Conservation (phyloP, 768 basidiomycete genomes). For the Leccinum disarticulatum region DNA sequence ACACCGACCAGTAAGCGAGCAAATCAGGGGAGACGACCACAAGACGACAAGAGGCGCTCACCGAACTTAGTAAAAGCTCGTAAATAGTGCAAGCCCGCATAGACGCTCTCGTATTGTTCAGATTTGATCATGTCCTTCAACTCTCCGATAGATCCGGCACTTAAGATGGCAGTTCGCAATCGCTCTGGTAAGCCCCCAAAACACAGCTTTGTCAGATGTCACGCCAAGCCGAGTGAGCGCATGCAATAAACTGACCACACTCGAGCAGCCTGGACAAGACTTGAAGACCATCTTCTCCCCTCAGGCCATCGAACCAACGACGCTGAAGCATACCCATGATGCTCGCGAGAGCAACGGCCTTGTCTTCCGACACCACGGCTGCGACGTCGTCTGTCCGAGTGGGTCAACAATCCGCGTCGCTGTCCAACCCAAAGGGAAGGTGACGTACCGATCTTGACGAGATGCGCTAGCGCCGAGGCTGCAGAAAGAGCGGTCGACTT, state of each 20-base stretch:
- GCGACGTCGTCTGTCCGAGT: slow-evolving; percentile 19
- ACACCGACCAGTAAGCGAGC: background rate
- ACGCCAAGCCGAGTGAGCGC: no score
- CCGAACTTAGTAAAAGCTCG: slow-evolving; percentile 21
- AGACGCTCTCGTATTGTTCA: slow-evolving; percentile 4
- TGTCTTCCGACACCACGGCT: slow-evolving; percentile 4
- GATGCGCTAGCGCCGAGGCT: slow-evolving; percentile 17
- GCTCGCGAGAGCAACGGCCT: background rate
- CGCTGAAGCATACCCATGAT: slow-evolving; percentile 25
- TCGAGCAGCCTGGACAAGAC: slow-evolving; percentile 19
- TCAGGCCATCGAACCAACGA: slow-evolving; percentile 30
- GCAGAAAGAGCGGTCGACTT: slow-evolving; percentile 22
- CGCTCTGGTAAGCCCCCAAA: slow-evolving; percentile 8
- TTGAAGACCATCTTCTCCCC: slow-evolving; percentile 27
- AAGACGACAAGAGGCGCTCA: background rate
- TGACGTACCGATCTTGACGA: slow-evolving; percentile 22
- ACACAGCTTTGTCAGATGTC: background rate
- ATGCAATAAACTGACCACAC: slow-evolving; percentile 18
- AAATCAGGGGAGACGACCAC: background rate
- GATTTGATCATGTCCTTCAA: slow-evolving; percentile 18
- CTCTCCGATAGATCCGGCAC: slow-evolving; percentile 10
- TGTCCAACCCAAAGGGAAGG: background rate
- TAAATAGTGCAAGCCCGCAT: slow-evolving; percentile 26
- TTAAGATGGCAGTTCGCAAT: slow-evolving; percentile 17
- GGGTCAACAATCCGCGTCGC: background rate